phyloP scores from a whole-genome alignment of 129 eudicot species.

The Arctium lappa region DNA sequence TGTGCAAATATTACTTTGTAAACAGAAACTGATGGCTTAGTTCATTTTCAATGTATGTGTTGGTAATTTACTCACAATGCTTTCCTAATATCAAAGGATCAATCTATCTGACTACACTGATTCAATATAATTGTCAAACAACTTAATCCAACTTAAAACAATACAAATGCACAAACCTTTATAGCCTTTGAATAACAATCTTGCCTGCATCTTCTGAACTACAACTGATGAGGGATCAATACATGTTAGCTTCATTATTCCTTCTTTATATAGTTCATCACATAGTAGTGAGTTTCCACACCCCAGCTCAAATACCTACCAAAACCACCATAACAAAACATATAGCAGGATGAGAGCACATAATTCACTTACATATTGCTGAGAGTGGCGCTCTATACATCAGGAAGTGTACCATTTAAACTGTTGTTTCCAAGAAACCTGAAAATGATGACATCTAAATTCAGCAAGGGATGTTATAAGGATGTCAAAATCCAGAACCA shows the following conservation, averaged over 20 bases:
- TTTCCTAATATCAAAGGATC: background rate
- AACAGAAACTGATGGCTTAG: background rate
- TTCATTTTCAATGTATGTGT: background rate
- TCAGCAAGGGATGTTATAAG: no score
- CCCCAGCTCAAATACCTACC: slow-evolving; percentile 87
- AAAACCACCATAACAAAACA: no score
- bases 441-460: no score
- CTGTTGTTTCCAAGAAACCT: no score
- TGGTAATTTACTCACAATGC: background rate
- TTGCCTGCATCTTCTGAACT: slow-evolving; percentile 62
- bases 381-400: no score
- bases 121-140: background rate
- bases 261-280: slow-evolving; percentile 80
- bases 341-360: no score
- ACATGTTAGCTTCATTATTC: slow-evolving; percentile 69
- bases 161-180: slow-evolving; percentile 43
- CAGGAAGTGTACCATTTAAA: no score
- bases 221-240: slow-evolving; percentile 85
- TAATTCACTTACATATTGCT: no score
- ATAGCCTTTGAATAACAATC: slow-evolving; percentile 63
- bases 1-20: background rate
- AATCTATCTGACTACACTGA: no score
- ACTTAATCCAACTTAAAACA: background rate
- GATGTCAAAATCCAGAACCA: no score
- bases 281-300: slow-evolving; percentile 94